These are phyloP conservation scores for Fusarium sp. DNA, from an alignment of 2,329 filamentous ascomycete species.

Conservation along the genomic window DNA sequence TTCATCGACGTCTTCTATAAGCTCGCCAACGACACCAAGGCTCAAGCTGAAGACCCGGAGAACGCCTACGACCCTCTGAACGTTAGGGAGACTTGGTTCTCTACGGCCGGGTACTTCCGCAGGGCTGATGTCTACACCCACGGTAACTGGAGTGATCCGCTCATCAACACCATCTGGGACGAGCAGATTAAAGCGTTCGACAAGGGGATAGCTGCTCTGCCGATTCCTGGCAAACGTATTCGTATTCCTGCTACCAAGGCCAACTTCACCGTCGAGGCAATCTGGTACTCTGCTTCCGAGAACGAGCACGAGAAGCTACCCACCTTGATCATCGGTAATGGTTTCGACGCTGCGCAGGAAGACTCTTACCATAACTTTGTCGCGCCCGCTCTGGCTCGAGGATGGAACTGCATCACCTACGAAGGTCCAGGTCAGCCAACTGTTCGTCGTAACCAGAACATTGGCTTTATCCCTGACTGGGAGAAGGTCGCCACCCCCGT, in stretches of 20 bases:
- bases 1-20: not conserved
- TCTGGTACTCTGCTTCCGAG: slow-evolving; percentile 45
- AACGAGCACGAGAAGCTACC: slow-evolving; percentile 1
- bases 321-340: slow-evolving; percentile 15
- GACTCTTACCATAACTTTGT: slow-evolving; percentile 14
- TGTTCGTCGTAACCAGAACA: slow-evolving; percentile 12
- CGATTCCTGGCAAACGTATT: slow-evolving; percentile 49
- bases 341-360: slow-evolving; percentile 30
- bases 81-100: slow-evolving; percentile 46
- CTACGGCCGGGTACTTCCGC: slow-evolving; percentile 53
- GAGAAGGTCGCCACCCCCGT: slow-evolving; percentile 14
- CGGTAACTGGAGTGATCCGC: slow-evolving; percentile 51
- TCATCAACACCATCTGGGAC: slow-evolving; percentile 50
- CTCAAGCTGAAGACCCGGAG: slow-evolving; percentile 19
- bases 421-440: slow-evolving; percentile 32
- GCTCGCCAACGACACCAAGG: not conserved
- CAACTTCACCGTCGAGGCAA: slow-evolving; percentile 49
- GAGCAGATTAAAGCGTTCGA: slow-evolving; percentile 51
- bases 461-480: slow-evolving; percentile 32
- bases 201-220: slow-evolving; percentile 48
- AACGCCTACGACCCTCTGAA: slow-evolving; percentile 36
- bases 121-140: slow-evolving; percentile 54
- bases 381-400: slow-evolving; percentile 14
- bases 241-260: slow-evolving; percentile 34
- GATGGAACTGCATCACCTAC: slow-evolving; percentile 18